These are phyloP conservation scores for Suhomyces bribrorum DNA, from an alignment of 1,139 yeast species.

Conservation along the genomic window DNA sequence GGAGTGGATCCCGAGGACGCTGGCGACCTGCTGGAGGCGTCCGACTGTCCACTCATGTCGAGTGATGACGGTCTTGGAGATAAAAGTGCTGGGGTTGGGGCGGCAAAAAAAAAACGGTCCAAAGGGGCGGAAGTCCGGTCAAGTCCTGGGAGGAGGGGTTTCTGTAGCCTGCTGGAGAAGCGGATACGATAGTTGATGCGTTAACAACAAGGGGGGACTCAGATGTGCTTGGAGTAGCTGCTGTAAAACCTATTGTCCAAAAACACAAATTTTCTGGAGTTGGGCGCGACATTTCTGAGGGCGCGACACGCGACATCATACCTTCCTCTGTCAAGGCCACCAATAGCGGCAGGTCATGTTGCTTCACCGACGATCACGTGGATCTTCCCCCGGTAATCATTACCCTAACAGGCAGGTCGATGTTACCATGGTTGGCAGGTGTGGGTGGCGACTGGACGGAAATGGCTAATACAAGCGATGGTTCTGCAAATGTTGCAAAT, in stretches of 20 bases:
- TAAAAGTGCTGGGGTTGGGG: not conserved
- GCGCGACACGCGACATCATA: not conserved
- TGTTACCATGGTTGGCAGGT: too few relatives aligned
- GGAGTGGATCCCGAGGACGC: constrained; percentile 10
- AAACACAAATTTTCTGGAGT: constrained; percentile 2
- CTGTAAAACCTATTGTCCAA: not conserved
- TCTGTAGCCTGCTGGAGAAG: not conserved
- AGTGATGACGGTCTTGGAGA: not conserved
- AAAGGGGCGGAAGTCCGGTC: not conserved
- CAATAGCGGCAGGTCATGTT: too few relatives aligned
- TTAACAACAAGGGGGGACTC: too few relatives aligned
- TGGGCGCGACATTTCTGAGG: constrained; percentile 1
- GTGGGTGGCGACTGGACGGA: too few relatives aligned
- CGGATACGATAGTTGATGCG: not conserved
- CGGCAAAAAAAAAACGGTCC: not conserved
- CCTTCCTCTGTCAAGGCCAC: not conserved
- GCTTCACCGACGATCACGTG: too few relatives aligned
- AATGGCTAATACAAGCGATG: too few relatives aligned
- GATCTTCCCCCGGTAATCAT: too few relatives aligned
- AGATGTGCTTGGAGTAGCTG: not conserved
- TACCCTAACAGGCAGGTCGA: too few relatives aligned
- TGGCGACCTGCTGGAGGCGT: constrained; percentile 9
- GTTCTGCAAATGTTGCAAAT: too few relatives aligned
- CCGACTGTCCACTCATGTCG: constrained; percentile 7
- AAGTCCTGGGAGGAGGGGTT: not conserved